Percentiles rank a stretch among this genome's conserved stretches.
Evolutionary conservation across 129 eudicot genomes (phyloP).

Genomic region (Deinandra increscens): DNA sequence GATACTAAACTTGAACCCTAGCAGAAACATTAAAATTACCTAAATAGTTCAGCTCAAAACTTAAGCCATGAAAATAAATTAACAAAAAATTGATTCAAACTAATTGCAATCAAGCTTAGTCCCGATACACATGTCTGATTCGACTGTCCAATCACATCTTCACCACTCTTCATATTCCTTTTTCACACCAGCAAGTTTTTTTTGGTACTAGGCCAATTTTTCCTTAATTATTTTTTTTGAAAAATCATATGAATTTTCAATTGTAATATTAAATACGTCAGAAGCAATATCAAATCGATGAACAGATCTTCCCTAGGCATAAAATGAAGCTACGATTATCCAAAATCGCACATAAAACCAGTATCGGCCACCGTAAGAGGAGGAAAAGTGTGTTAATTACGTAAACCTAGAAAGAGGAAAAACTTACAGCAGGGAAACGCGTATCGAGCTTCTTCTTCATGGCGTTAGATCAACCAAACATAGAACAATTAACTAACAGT

Average conservation of each 20-base stretch:
- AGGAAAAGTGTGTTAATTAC: no score
- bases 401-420: neutral
- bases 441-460: constrained; percentile 76
- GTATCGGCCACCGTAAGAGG: no score
- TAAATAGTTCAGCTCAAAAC: neutral
- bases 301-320: constrained; percentile 5
- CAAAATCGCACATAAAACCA: neutral
- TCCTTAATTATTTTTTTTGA: no score
- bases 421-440: constrained; percentile 61
- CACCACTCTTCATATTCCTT: no score
- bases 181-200: no score
- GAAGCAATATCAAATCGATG: neutral
- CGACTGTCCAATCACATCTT: no score
- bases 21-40: neutral
- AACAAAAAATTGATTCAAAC: no score
- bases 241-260: neutral
- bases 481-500: neutral
- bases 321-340: neutral
- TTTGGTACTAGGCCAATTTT: no score
- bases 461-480: neutral
- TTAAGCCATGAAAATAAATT: neutral
- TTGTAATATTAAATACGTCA: constrained; percentile 2
- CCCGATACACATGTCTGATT: no score
- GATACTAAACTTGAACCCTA: neutral
- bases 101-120: no score